phyloP scores from a whole-genome alignment of 23 red algal genomes.

The Pyropia yezoensis region DNA sequence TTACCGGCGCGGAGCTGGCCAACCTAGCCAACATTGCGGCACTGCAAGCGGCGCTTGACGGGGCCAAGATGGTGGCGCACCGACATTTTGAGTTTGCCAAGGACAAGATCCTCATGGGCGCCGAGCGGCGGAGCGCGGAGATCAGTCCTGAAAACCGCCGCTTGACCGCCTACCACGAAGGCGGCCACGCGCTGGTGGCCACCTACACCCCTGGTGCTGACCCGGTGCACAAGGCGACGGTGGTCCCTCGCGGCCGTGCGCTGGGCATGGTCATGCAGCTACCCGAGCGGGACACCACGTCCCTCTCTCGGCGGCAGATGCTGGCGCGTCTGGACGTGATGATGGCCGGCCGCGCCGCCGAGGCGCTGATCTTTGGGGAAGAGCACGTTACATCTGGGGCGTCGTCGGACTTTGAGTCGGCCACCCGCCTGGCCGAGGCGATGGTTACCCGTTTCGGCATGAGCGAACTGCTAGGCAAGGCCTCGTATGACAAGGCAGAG shows the following conservation, averaged over 20 bases:
- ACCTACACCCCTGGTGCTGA: conserved; percentile 75
- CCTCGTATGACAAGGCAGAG: conserved; percentile 67
- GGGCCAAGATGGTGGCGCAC: conserved; percentile 53
- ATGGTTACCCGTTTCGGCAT: conserved; percentile 98
- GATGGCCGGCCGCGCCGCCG: conserved; percentile 93
- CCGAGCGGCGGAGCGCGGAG: conserved; percentile 70
- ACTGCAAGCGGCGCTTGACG: conserved; percentile 84
- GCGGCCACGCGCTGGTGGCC: conserved; percentile 87
- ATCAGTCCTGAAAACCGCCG: conserved; percentile 66
- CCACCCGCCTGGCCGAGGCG: conserved; percentile 90
- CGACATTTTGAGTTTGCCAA: conserved; percentile 93
- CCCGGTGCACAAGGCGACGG: conserved; percentile 97
- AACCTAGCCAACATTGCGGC: conserved; percentile 98
- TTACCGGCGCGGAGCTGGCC: conserved; percentile 91
- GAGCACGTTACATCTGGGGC: conserved; percentile 87
- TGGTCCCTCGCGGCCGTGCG: conserved; percentile 82
- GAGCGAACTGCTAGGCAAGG: conserved; percentile 68
- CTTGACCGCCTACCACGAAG: conserved; percentile 93
- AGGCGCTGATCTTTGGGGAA: conserved; percentile 83
- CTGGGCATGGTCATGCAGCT: conserved; percentile 96
- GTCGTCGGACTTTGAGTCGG: conserved; percentile 75
- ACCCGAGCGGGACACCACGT: conserved; percentile 86
- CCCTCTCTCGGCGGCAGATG: conserved; percentile 76
- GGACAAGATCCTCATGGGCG: conserved; percentile 99
- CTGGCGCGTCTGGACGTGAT: conserved; percentile 85